phyloP scores from a whole-genome alignment of 2,329 filamentous ascomycete genomes.

The Pseudogymnoascus sp. region DNA sequence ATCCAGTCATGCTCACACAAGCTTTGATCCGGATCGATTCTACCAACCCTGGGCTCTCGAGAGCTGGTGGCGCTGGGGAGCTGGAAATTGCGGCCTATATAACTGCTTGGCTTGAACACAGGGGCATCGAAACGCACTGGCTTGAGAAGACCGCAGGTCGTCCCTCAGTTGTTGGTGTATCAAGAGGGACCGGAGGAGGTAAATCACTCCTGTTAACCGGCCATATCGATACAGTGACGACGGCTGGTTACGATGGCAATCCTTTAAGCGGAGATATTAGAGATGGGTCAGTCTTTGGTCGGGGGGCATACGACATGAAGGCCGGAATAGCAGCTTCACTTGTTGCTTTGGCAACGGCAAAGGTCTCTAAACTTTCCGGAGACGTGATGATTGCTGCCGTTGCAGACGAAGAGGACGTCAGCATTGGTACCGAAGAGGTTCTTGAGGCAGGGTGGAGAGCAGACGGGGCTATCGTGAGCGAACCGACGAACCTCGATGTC shows the following conservation, averaged over 20 bases:
- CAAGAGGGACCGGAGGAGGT: slow-evolving; percentile 33
- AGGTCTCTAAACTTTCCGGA: slow-evolving; percentile 32
- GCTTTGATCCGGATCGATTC: slow-evolving; percentile 41
- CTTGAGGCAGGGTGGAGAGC: slow-evolving; percentile 43
- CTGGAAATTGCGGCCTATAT: slow-evolving; percentile 38
- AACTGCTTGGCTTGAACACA: slow-evolving; percentile 40
- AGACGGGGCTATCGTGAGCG: slow-evolving; percentile 41
- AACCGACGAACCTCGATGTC: slow-evolving; percentile 38
- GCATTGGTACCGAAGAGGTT: slow-evolving; percentile 42
- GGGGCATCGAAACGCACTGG: slow-evolving; percentile 36
- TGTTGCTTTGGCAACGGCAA: slow-evolving; percentile 32
- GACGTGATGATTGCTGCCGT: slow-evolving; percentile 46
- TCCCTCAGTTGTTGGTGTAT: slow-evolving; percentile 42
- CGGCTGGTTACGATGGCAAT: slow-evolving; percentile 9
- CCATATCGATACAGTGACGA: slow-evolving; percentile 13
- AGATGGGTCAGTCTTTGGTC: slow-evolving; percentile 9
- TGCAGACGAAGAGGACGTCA: slow-evolving; percentile 43
- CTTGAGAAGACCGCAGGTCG: slow-evolving; percentile 38
- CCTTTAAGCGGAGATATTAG: slow-evolving; percentile 9
- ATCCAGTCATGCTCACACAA: slow-evolving; percentile 36
- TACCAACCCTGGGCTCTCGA: slow-evolving; percentile 36
- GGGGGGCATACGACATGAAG: slow-evolving; percentile 11
- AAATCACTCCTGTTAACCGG: slow-evolving; percentile 12
- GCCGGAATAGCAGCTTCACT: slow-evolving; percentile 25
- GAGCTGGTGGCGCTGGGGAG: slow-evolving; percentile 37